A percentile compares a stretch with the other conserved stretches of the same genome.
These are phyloP conservation scores for Rhodotorula sp. DNA, from an alignment of 1,284 basidiomycete genomes.

Conservation along the genomic window DNA sequence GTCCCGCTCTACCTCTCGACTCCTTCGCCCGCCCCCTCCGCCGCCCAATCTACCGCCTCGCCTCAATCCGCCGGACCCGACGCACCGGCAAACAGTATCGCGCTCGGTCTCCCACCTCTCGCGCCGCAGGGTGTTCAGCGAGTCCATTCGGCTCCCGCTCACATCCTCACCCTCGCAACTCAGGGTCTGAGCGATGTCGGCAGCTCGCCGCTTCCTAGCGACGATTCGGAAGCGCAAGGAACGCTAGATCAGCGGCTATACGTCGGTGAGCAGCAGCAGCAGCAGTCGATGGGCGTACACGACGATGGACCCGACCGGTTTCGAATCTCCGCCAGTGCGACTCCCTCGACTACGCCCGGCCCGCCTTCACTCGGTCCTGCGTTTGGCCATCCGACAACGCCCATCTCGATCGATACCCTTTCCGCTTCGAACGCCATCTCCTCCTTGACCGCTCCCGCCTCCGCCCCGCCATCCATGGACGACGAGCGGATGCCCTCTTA, in stretches of 20 bases:
- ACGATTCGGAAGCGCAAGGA: slow-evolving; percentile 2
- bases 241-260: slow-evolving; percentile 12
- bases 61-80: slow-evolving; percentile 6
- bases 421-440: slow-evolving; percentile 3
- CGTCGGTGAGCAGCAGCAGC: not conserved
- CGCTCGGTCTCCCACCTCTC: slow-evolving; percentile 1
- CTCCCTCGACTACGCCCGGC: not conserved
- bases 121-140: slow-evolving; percentile 22
- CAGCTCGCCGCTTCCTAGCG: slow-evolving; percentile 8
- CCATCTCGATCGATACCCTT: slow-evolving; percentile 17
- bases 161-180: slow-evolving; percentile 27
- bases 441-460: slow-evolving; percentile 1
- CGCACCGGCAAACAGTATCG: not conserved
- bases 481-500: slow-evolving; percentile 6
- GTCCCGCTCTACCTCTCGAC: slow-evolving; percentile 30
- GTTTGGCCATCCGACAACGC: not conserved
- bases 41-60: slow-evolving; percentile 9
- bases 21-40: slow-evolving; percentile 12
- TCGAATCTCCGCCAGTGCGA: not conserved
- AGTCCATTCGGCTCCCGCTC: slow-evolving; percentile 35
- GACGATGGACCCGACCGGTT: not conserved
- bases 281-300: not conserved
- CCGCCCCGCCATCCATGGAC: not conserved
- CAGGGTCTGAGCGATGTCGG: not conserved
- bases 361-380: slow-evolving; percentile 10